These are phyloP conservation scores for Suillus luteus DNA, from an alignment of 768 basidiomycete genomes.

Conservation along the genomic window DNA sequence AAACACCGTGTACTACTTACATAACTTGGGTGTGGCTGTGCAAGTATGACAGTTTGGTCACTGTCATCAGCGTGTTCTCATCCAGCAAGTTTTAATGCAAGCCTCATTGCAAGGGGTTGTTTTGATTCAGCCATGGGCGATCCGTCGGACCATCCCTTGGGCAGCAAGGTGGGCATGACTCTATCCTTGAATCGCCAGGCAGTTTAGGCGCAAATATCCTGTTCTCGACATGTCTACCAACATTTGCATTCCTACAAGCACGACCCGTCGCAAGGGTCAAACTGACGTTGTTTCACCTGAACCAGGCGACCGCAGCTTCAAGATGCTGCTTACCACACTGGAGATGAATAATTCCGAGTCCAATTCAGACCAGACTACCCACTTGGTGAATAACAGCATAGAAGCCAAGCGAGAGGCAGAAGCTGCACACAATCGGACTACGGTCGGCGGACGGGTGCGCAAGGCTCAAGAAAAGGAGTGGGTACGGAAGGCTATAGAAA, in stretches of 20 bases:
- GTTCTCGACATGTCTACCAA: constrained; percentile 53
- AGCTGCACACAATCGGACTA: constrained; percentile 34
- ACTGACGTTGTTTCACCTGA: constrained; percentile 62
- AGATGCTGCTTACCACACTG: constrained; percentile 86
- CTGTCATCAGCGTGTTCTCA: neutral
- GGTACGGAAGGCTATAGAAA: constrained; percentile 28
- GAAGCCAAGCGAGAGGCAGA: constrained; percentile 25
- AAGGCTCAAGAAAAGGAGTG: constrained; percentile 46
- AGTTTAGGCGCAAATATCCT: constrained; percentile 44
- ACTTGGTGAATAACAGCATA: constrained; percentile 87
- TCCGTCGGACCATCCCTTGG: neutral
- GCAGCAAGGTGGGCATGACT: constrained; percentile 34
- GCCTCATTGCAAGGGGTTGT: neutral
- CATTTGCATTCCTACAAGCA: constrained; percentile 64
- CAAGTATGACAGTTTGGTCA: no score
- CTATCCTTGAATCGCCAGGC: constrained; percentile 32
- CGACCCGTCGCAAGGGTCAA: neutral
- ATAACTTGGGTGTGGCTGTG: no score
- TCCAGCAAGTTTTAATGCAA: neutral
- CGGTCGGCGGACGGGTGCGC: constrained; percentile 36
- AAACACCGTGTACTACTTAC: no score
- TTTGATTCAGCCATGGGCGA: neutral
- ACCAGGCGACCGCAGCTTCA: constrained; percentile 91
- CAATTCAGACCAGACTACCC: constrained; percentile 63
- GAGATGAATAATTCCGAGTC: constrained; percentile 96